Conservation (phyloP, 1,139 yeast species). For the Suhomyces bolitotheri region DNA sequence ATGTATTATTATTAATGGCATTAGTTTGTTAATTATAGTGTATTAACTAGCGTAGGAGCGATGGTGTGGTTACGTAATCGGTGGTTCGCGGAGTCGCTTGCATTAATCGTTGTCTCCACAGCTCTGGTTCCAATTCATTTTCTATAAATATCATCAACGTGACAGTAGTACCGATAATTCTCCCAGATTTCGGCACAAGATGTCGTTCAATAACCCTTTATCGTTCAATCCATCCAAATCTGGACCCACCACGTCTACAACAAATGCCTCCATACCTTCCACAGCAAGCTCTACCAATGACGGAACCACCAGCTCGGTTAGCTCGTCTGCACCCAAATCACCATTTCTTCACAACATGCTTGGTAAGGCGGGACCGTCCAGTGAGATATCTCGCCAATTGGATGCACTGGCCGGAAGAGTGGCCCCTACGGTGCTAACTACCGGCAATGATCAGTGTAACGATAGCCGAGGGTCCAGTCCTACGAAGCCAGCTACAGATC, state of each 20-base stretch:
- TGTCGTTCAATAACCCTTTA: slow-evolving; percentile 37
- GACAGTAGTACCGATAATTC: no score
- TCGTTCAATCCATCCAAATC: slow-evolving; percentile 44
- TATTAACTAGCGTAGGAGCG: no score
- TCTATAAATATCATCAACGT: no score
- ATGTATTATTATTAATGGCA: slow-evolving; percentile 3
- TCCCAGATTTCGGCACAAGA: slow-evolving; percentile 10
- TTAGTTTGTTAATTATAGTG: no score
- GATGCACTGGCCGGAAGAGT: slow-evolving; percentile 18
- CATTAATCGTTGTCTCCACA: no score
- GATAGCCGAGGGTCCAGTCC: neutral
- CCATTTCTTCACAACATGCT: slow-evolving; percentile 25
- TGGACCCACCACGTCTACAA: slow-evolving; percentile 47
- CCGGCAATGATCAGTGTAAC: slow-evolving; percentile 29
- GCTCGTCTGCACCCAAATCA: slow-evolving; percentile 14
- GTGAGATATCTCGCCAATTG: slow-evolving; percentile 6
- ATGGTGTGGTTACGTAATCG: no score
- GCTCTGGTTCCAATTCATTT: no score
- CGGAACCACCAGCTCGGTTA: slow-evolving; percentile 1
- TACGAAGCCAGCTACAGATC: neutral
- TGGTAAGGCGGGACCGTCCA: slow-evolving; percentile 13
- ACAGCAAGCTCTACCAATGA: slow-evolving; percentile 5
- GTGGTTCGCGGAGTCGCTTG: no score
- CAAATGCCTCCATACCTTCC: slow-evolving; percentile 27
- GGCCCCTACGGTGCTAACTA: slow-evolving; percentile 12